Base-by-base conservation (phyloP, 1,284 basidiomycete species). In the Ceratobasidium sp. region DNA sequence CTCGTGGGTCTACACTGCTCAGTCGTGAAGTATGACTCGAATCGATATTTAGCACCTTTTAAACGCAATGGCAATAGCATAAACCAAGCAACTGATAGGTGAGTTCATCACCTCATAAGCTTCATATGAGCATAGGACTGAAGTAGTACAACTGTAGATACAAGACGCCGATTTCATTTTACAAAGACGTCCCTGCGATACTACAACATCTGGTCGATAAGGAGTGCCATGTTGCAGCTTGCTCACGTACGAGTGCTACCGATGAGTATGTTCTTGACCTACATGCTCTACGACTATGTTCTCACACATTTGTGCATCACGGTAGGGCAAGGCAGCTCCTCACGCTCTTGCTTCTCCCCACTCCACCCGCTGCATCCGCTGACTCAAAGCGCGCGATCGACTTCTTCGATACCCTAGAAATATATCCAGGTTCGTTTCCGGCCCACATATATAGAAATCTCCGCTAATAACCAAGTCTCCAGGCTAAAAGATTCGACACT, bases 401-500 rank as follows among this genome's bases (percentile, higher is more conserved):
- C 15, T 93, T 92, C 81, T 96, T 97, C 82, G 90, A 95, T 82
- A 90, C 94, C 80, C 84, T 92, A 78, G 94, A 96, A 83, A 96
- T 97, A 83, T 96, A 95, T 81, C 94, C 94, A 10, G 92, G 93
- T 90, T 79, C 46, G 80, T 77, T 1, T 56, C 6, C 23, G 17
- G 33, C 26, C 26, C 33, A 33, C 46, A 62, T 74, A 70, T 20
- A 26, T 12, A 3, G 71, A 61, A 23, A 64, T 23, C 70, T 42
- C 48, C 44, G 42, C 4, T 64, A 17, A 50, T 26, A 17, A 15
- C 23, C 7, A 17, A 15, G 17, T 48, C 4, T 13, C 5, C 79
- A 92, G 92, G 91, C n/a, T 94, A 94, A 17, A 96, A 96, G 84
- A 85, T 95, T 26, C 87, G 87, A 5, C 96, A 97, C 82, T 97